Evolutionary conservation across 306 rosid genomes (phyloP).

Genomic region (Dalbergia oliveri): DNA sequence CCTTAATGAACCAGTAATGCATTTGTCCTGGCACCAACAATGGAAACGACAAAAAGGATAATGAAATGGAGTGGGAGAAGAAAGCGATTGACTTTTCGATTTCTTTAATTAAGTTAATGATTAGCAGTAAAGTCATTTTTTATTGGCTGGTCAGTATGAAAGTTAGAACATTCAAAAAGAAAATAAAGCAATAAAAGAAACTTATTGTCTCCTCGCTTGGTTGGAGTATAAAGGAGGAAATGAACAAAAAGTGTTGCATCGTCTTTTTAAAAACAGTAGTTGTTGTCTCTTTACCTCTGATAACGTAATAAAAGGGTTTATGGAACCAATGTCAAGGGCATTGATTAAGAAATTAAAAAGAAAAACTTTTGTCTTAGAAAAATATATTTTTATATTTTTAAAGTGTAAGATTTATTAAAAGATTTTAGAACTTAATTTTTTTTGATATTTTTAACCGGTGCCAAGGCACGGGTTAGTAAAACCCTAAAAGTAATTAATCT

Average conservation of each 20-base stretch:
- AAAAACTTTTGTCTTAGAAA: too few species aligned
- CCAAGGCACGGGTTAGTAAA: too few species aligned
- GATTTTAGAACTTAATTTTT: too few species aligned
- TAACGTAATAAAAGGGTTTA: background rate
- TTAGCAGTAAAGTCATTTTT: background rate
- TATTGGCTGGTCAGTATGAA: background rate
- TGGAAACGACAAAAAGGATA: slow-evolving; percentile 1
- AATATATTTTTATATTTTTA: too few species aligned
- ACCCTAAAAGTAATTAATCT: too few species aligned
- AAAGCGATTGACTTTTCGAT: background rate
- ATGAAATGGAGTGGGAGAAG: background rate
- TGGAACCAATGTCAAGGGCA: too few species aligned
- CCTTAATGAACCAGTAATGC: background rate
- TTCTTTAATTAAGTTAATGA: background rate
- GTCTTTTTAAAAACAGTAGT: background rate
- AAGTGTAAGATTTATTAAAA: too few species aligned
- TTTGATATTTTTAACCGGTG: too few species aligned
- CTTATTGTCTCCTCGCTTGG: slow-evolving; percentile 11
- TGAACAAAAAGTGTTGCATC: background rate
- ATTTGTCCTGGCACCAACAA: background rate
- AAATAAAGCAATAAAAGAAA: background rate
- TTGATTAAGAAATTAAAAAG: too few species aligned
- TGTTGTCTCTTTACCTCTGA: background rate
- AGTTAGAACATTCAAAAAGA: background rate
- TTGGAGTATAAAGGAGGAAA: background rate